Evolutionary conservation across 164 flowering plant genomes (phyloP).

Genomic region (Piper longum): DNA sequence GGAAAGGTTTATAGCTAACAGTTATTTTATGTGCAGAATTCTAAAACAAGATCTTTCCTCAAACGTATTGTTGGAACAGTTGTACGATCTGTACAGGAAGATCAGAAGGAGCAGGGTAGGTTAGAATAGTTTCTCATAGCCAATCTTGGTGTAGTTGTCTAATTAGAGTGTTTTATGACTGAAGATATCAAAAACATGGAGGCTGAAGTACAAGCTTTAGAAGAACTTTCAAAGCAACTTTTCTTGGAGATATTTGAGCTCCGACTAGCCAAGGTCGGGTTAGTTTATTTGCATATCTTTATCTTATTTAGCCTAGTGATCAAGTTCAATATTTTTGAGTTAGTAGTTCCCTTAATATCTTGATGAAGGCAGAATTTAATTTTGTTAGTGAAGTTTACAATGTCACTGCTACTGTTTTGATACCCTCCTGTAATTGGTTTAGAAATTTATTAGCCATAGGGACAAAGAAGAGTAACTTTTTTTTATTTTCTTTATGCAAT

Average conservation of each 20-base stretch:
- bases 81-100: conserved; percentile 89
- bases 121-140: neutral
- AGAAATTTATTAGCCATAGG: too few relatives aligned
- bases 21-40: neutral
- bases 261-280: conserved; percentile 79
- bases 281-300: neutral
- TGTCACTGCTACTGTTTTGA: too few relatives aligned
- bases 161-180: conserved; percentile 2
- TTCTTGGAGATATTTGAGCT: conserved; percentile 93
- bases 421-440: too few relatives aligned
- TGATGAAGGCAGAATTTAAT: too few relatives aligned
- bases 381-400: too few relatives aligned
- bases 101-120: conserved; percentile 87
- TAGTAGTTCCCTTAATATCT: too few relatives aligned
- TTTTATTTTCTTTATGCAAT: neutral
- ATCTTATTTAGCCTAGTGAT: too few relatives aligned
- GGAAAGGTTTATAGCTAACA: neutral
- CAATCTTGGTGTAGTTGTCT: neutral
- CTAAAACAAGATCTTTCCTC: conserved; percentile 59
- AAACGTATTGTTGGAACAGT: conserved; percentile 82
- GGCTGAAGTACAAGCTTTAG: conserved; percentile 83
- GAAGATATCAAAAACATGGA: conserved; percentile 81
- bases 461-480: neutral
- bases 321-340: too few relatives aligned
- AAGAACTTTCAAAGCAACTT: conserved; percentile 91